These are phyloP conservation scores for Fraxinus velutina DNA, from an alignment of 305 asterid species.

Conservation along the genomic window DNA sequence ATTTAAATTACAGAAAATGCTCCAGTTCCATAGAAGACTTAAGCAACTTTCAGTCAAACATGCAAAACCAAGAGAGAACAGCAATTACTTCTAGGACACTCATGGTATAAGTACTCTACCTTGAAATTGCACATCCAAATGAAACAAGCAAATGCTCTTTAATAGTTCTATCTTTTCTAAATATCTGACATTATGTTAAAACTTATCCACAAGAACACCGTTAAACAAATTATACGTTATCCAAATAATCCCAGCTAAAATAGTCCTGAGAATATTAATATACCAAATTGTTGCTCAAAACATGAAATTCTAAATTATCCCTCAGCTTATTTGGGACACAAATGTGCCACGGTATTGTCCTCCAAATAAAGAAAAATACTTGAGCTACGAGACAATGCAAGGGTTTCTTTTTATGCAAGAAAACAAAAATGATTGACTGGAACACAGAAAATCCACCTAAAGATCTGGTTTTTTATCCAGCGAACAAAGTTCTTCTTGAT, in stretches of 20 bases:
- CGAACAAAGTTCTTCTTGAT: background rate
- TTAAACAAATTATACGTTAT: background rate
- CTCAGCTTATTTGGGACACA: background rate
- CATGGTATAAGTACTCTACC: background rate
- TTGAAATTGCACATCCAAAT: background rate
- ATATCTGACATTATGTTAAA: background rate
- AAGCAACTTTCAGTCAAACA: background rate
- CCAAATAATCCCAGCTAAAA: background rate
- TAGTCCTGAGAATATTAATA: background rate
- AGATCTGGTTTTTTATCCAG: background rate
- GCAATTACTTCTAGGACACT: background rate
- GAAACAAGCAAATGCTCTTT: background rate
- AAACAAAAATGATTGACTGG: background rate
- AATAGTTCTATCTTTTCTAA: background rate
- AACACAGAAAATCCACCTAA: background rate
- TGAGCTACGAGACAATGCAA: background rate
- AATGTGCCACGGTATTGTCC: background rate
- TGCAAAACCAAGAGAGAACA: background rate
- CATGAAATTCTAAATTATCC: background rate
- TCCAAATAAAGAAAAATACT: background rate
- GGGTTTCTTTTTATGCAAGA: background rate
- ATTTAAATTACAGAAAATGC: background rate
- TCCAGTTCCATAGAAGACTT: conserved; percentile 3
- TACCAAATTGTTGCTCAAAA: background rate
- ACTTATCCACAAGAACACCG: background rate